Percentiles rank a stretch among this genome's conserved stretches.
phyloP scores from a whole-genome alignment of 208 protist species.

The Polymyxa betae region DNA sequence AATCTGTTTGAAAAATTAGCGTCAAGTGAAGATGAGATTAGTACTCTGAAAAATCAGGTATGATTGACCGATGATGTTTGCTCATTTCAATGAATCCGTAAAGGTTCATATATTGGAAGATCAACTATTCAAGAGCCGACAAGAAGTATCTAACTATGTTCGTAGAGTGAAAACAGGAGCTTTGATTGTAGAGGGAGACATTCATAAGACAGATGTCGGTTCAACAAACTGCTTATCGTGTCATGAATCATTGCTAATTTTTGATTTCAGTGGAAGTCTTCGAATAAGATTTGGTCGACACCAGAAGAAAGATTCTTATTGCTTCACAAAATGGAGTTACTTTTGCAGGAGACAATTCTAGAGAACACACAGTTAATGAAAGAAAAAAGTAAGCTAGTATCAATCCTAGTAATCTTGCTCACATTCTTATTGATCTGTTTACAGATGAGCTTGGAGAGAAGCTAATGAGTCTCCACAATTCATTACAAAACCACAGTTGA shows the following conservation, averaged over 20 bases:
- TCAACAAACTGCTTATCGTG: background rate
- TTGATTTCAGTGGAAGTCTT: background rate
- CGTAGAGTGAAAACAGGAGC: background rate
- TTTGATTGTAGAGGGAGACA: background rate
- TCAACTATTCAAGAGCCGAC: background rate
- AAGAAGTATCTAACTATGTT: background rate
- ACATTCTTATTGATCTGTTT: too few species aligned
- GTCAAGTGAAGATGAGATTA: background rate
- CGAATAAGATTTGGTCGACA: background rate
- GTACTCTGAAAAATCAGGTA: slow-evolving; percentile 14
- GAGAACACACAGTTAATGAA: background rate
- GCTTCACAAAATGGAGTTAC: background rate
- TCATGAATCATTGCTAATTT: background rate
- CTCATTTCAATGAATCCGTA: background rate
- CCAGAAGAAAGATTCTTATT: background rate
- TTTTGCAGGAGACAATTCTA: background rate
- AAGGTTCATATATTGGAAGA: background rate
- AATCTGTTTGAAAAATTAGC: slow-evolving; percentile 35
- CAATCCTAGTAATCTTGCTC: too few species aligned
- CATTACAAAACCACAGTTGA: too few species aligned
- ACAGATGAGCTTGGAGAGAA: too few species aligned
- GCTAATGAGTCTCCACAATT: too few species aligned
- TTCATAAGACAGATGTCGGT: background rate
- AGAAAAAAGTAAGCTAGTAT: background rate
- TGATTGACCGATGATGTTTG: background rate